Evolutionary conservation across 768 basidiomycete species (phyloP).

Genomic region (Hypholoma sublateritium): DNA sequence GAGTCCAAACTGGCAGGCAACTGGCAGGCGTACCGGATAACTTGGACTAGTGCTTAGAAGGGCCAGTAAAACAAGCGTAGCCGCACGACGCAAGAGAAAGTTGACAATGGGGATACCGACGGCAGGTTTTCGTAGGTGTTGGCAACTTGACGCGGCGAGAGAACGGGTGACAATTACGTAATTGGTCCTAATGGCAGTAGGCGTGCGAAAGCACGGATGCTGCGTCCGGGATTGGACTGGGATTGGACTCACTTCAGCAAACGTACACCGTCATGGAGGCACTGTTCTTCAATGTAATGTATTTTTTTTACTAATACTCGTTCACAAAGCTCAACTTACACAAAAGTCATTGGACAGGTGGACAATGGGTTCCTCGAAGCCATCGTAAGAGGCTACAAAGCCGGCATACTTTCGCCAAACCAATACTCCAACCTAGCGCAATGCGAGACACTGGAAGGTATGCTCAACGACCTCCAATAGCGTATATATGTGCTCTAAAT

Average conservation of each 20-base stretch:
- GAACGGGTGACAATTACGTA: too few species aligned
- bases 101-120: too few species aligned
- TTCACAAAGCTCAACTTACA: constrained; percentile 25
- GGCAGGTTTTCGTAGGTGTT: too few species aligned
- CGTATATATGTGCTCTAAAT: constrained; percentile 3
- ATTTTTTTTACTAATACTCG: constrained; percentile 1
- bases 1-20: too few species aligned
- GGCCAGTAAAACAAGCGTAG: too few species aligned
- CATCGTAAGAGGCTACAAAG: constrained; percentile 89
- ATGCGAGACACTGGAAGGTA: constrained; percentile 97
- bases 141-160: too few species aligned
- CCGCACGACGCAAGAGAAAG: too few species aligned
- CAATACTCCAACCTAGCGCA: constrained; percentile 95
- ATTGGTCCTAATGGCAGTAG: background rate
- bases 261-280: constrained; percentile 64
- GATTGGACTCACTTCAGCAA: background rate
- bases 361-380: constrained; percentile 77
- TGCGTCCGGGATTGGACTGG: background rate
- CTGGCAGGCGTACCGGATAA: too few species aligned
- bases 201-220: background rate
- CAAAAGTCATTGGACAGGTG: constrained; percentile 43
- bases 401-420: constrained; percentile 83
- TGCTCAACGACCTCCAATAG: constrained; percentile 10
- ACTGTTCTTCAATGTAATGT: constrained; percentile 79
- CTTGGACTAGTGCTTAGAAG: too few species aligned